Base-by-base conservation (phyloP, 768 basidiomycete genomes). In the Kwoniella sp. region DNA sequence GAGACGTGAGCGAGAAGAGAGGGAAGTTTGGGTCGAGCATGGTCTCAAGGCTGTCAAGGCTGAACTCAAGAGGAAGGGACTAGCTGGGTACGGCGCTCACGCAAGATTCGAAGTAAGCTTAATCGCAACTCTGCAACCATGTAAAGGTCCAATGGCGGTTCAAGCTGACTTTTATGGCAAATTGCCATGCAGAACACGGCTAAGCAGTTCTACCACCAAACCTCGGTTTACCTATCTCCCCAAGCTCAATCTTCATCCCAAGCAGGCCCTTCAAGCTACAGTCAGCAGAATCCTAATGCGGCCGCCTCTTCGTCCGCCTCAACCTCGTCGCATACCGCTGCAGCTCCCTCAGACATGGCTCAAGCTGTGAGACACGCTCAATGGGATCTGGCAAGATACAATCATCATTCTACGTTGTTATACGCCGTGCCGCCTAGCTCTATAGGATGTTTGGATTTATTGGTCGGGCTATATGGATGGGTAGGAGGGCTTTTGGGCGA, bases 171-270 rank as follows among this genome's bases (percentile, higher is more conserved):
- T 56, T 29, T 26, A 25, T 24, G 29, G 27, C 12, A 22, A 40
- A 9, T 21, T 29, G 24, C 40, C 19, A 44, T 13, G n/a, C 27
- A 74, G 72, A 58, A 62, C 8, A 64, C 66, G 2, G 65, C 72
- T 19, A 76, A 77, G 55, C 67, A 71, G 22, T 77, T 60, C 58
- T 77, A 77, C 47, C 64, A 72, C n/a, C 73, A 74, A 48, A 77
- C 76, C 22, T 70, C 73, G 1, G 49, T 53, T 15, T 77, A 77
- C 56, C 63, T 77, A 2, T 55, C 73, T 22, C 69, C 68, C 48
- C 57, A 57, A 24, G 19, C 55, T 9, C 8, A 50, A 5, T 10
- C 15, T 3, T 15, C n/a, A 10, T 50, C 55, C 10, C 19, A 58
- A 2, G 58, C 60, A 29, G 57, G 61, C 25, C 53, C 63, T 21